These are phyloP conservation scores for Colletotrichum sp. DNA, from an alignment of 2,329 filamentous ascomycete species.

Conservation along the genomic window DNA sequence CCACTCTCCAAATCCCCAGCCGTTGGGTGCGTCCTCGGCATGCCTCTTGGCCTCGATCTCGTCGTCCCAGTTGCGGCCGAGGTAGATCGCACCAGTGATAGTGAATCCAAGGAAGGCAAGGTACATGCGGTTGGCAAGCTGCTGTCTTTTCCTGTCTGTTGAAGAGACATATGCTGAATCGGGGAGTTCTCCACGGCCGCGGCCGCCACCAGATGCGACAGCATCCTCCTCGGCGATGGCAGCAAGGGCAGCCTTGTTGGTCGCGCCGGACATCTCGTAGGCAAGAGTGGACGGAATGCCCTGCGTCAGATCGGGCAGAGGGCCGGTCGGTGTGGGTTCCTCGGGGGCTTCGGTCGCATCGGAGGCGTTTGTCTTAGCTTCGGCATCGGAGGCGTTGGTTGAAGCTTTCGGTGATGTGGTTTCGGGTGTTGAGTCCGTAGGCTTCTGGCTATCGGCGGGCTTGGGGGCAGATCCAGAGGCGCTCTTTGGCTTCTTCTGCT, in stretches of 20 bases:
- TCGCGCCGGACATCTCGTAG: constrained; percentile 65
- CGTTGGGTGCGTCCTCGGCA: constrained; percentile 72
- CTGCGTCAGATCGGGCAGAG: constrained; percentile 89
- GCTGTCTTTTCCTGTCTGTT: constrained; percentile 79
- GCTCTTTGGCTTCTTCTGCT: constrained; percentile 10
- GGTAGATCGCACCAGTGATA: constrained; percentile 69
- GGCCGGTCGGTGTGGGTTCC: constrained; percentile 44
- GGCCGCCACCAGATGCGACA: constrained; percentile 51
- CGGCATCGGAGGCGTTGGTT: neutral
- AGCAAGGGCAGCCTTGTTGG: constrained; percentile 26
- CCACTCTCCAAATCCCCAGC: constrained; percentile 78
- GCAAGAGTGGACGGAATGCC: constrained; percentile 92
- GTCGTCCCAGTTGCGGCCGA: constrained; percentile 90
- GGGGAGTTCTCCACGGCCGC: constrained; percentile 69
- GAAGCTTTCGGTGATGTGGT: neutral
- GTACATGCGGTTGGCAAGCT: constrained; percentile 79
- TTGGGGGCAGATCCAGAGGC: neutral
- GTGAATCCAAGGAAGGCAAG: constrained; percentile 60
- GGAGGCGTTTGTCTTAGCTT: constrained; percentile 2
- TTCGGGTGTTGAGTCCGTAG: neutral
- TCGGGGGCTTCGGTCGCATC: constrained; percentile 15
- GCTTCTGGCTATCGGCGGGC: constrained; percentile 6
- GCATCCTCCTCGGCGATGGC: constrained; percentile 32
- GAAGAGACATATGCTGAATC: constrained; percentile 90
- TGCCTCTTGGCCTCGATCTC: constrained; percentile 75